Base-by-base conservation (phyloP, 2,329 filamentous ascomycete genomes). In the Fusarium irregulare region DNA sequence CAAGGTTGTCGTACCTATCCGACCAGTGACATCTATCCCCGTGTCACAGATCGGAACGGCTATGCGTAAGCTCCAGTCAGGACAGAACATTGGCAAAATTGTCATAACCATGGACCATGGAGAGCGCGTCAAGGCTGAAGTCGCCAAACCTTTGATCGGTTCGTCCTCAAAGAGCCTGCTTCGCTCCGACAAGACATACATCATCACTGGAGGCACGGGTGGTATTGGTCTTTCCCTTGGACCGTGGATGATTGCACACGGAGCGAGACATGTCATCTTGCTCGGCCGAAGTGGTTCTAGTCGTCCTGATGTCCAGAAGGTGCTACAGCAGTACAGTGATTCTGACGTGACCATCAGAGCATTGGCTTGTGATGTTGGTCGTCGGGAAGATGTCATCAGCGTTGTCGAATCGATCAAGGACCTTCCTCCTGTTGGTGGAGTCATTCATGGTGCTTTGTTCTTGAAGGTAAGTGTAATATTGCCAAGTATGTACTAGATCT, bases 81-180 rank as follows among this genome's bases (percentile, higher is more conserved):
- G 53, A 18, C 53, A 47, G 5, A 56, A 56, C 8, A 47, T 56
- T 16, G 53, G 53, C 42, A 56, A 56, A 23, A 56, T 56, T 16
- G 42, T 56, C 3, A 30, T 30, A 30, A 44, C 28, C 9, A 56
- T 56, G 23, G 3, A 20, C 41, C 23, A 14, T 6, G 18, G 47
- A 6, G n/a, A 37, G n/a, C 34, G 18, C 2, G 18, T n/a, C 6
- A 16, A 37, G 8, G 16, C 28, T 11, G 16, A 44, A 34, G 40
- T 45, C 13, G 27, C 23, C n/a, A 10, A 18, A 10, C 18, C 25
- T 4, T 7, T n/a, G n/a, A 16, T 25, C 30, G 21, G 34, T 37
- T 37, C 34, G 10, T 11, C 34, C 4, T 37, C 34, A 12, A 37
- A 37, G 18, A n/a, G 34, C 34, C 34, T 37, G 6, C 27, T 59